Conservation (phyloP, 2,329 filamentous ascomycete species). For the Calycina marina region DNA sequence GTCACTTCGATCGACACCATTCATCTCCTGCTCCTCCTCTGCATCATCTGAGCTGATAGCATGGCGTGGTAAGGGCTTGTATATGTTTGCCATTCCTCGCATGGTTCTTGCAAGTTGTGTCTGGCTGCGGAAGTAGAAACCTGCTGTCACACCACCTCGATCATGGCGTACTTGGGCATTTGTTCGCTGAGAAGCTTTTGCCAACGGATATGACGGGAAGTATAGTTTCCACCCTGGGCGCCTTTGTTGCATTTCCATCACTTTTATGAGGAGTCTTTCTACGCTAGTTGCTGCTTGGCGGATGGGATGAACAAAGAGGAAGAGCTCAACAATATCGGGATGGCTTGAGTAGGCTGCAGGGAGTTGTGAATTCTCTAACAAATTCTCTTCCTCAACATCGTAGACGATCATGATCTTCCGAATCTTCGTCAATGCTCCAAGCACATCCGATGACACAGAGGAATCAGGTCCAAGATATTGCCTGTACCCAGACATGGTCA, state of each 20-base stretch:
- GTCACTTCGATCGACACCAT: conserved; percentile 12
- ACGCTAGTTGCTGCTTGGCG: conserved; percentile 35
- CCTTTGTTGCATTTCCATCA: conserved; percentile 32
- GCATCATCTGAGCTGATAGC: conserved; percentile 1
- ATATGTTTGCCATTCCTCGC: conserved; percentile 23
- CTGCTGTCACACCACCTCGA: conserved; percentile 40
- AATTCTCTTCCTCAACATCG: conserved; percentile 30
- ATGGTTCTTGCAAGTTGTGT: conserved; percentile 20
- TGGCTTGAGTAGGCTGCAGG: conserved; percentile 32
- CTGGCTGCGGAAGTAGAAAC: conserved; percentile 27
- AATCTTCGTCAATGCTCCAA: conserved; percentile 26
- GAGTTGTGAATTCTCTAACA: conserved; percentile 31
- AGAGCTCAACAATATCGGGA: conserved; percentile 35
- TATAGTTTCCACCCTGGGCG: conserved; percentile 29
- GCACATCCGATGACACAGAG: conserved; percentile 29
- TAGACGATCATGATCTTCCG: conserved; percentile 30
- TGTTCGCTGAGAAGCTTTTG: conserved; percentile 36
- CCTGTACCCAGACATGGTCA: conserved; percentile 37
- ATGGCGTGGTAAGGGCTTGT: conserved; percentile 20
- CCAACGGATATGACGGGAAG: conserved; percentile 37
- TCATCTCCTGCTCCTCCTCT: conserved; percentile 13
- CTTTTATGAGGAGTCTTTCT: conserved; percentile 31
- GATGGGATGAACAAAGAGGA: conserved; percentile 39
- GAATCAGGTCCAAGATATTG: conserved; percentile 30
- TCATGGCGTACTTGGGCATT: conserved; percentile 45